Evolutionary conservation across 164 flowering plant genomes (phyloP).

Genomic region (Vitis cinerea): DNA sequence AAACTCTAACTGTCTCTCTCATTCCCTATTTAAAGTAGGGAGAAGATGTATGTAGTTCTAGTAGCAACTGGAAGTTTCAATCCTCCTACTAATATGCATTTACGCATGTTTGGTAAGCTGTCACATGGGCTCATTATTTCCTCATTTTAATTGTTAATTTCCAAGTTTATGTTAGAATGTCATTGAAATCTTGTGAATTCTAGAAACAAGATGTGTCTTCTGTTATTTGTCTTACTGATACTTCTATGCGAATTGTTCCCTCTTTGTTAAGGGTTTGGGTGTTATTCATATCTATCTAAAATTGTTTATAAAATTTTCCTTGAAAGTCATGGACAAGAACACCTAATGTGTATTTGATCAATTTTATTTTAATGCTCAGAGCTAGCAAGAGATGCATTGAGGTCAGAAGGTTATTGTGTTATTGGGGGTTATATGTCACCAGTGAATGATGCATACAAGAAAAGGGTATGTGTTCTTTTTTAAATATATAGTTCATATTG

Average conservation of each 20-base stretch:
- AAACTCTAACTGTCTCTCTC: neutral
- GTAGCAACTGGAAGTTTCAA: constrained; percentile 92
- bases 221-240: no score
- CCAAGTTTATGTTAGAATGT: neutral
- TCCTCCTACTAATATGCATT: constrained; percentile 93
- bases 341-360: neutral
- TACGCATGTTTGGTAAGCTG: constrained; percentile 78
- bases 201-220: no score
- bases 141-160: neutral
- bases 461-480: constrained; percentile 46
- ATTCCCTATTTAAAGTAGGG: constrained; percentile 25
- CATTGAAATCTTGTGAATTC: no score
- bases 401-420: constrained; percentile 59
- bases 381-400: constrained; percentile 87
- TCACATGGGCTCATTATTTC: neutral
- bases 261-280: no score
- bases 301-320: no score
- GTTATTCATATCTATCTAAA: no score
- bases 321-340: no score
- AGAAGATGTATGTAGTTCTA: constrained; percentile 52
- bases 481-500: neutral
- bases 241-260: no score
- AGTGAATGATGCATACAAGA: constrained; percentile 86
- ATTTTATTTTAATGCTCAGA: constrained; percentile 41
- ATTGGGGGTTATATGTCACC: constrained; percentile 95